Percentiles rank a stretch among this genome's conserved stretches.
Evolutionary conservation across 768 basidiomycete species (phyloP).

Genomic region (Tylopilus intermedius): DNA sequence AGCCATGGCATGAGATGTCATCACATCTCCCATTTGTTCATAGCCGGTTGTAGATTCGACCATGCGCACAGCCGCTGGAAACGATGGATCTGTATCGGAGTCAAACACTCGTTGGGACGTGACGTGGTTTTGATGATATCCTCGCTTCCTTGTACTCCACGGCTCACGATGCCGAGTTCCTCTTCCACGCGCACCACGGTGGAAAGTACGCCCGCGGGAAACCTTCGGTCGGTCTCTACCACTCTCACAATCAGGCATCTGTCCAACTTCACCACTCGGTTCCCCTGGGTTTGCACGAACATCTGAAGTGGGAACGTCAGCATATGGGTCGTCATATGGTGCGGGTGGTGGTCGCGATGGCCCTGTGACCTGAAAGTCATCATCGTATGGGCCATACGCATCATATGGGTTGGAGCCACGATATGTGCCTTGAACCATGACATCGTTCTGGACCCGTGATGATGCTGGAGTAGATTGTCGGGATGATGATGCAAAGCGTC

Average conservation of each 20-base stretch:
- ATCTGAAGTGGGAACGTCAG: constrained; percentile 39
- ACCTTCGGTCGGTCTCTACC: not conserved
- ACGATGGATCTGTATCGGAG: constrained; percentile 25
- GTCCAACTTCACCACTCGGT: constrained; percentile 3
- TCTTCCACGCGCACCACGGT: constrained; percentile 26
- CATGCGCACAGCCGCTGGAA: constrained; percentile 44
- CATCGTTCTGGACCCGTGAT: constrained; percentile 51
- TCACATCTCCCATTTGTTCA: constrained; percentile 34
- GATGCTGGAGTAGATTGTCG: constrained; percentile 51
- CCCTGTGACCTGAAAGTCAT: constrained; percentile 47
- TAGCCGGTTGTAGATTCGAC: constrained; percentile 41
- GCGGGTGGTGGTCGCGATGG: constrained; percentile 61
- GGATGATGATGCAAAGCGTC: constrained; percentile 49
- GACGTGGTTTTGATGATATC: constrained; percentile 5
- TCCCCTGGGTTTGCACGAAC: not conserved
- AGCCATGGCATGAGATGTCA: constrained; percentile 9
- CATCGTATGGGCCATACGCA: constrained; percentile 64
- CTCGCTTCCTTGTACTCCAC: constrained; percentile 20
- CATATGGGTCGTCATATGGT: constrained; percentile 79
- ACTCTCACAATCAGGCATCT: constrained; percentile 26
- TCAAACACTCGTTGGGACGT: constrained; percentile 29
- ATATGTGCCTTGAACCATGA: constrained; percentile 42
- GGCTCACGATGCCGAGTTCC: constrained; percentile 14
- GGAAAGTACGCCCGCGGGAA: constrained; percentile 22
- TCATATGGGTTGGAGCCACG: constrained; percentile 60